Evolutionary conservation across 441 rosid species (phyloP).

Genomic region (Populus tomentosa): DNA sequence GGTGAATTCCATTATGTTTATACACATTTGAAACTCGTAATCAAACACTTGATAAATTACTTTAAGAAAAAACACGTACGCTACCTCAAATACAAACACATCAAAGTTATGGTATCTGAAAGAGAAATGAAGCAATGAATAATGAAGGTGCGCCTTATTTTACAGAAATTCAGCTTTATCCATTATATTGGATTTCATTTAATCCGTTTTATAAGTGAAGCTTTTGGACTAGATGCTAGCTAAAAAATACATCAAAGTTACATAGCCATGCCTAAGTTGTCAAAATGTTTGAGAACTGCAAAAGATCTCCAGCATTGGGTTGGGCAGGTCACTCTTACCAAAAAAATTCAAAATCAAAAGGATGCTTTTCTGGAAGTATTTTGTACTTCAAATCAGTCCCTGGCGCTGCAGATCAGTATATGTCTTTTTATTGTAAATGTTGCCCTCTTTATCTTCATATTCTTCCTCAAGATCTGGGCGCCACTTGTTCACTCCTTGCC

Average conservation of each 20-base stretch:
- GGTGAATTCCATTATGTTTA: too few relatives aligned
- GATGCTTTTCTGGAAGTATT: background rate
- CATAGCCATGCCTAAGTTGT: background rate
- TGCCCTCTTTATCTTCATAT: conserved; percentile 97
- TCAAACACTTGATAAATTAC: too few relatives aligned
- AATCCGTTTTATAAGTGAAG: background rate
- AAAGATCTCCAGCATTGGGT: background rate
- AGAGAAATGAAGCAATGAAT: background rate
- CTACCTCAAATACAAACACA: too few relatives aligned
- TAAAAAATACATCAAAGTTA: background rate
- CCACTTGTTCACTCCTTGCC: conserved; percentile 94
- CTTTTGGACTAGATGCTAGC: background rate
- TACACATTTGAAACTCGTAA: too few relatives aligned
- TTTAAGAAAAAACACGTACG: too few relatives aligned
- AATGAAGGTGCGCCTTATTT: background rate
- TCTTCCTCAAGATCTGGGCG: conserved; percentile 99
- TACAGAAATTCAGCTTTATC: background rate
- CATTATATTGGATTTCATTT: background rate
- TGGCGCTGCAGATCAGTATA: conserved; percentile 96
- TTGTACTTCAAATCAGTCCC: conserved; percentile 54
- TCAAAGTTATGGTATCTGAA: too few relatives aligned
- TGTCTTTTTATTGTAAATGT: conserved; percentile 98
- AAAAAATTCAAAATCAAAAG: background rate
- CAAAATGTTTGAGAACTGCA: background rate
- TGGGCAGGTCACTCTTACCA: background rate